A percentile compares a stretch with the other conserved stretches of the same genome.
Conservation (phyloP, 169 alveolate genomes). For the Babesia caballi region DNA sequence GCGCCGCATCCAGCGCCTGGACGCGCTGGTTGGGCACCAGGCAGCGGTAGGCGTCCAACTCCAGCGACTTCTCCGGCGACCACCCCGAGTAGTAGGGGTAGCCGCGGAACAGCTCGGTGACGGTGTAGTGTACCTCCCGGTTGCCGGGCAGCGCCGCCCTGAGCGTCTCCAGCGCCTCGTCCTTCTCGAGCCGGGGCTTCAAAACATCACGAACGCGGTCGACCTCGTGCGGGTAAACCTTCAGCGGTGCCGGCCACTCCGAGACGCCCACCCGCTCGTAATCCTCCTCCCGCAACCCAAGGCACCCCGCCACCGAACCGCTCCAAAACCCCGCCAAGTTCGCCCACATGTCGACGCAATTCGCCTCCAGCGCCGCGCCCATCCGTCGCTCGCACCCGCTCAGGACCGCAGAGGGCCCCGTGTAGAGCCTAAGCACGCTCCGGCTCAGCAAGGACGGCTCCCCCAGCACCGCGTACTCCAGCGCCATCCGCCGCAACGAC, state of each 20-base stretch:
- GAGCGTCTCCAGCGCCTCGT: neutral
- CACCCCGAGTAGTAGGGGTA: conserved; percentile 59
- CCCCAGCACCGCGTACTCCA: neutral
- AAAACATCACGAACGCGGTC: neutral
- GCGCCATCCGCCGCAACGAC: conserved; percentile 8
- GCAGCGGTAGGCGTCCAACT: conserved; percentile 14
- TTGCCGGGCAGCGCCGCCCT: conserved; percentile 15
- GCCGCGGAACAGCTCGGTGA: conserved; percentile 22
- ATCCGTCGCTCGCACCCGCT: neutral
- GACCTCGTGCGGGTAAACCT: neutral
- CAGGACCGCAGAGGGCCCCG: neutral
- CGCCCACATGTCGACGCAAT: conserved; percentile 11
- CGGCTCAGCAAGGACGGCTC: neutral
- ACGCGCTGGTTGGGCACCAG: conserved; percentile 22
- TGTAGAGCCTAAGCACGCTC: neutral
- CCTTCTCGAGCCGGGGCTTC: neutral
- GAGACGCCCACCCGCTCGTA: neutral
- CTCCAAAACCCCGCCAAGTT: conserved; percentile 45
- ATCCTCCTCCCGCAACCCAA: conserved; percentile 2
- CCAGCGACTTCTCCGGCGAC: conserved; percentile 46
- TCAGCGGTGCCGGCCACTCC: neutral
- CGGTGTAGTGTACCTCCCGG: conserved; percentile 24
- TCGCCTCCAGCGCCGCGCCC: neutral
- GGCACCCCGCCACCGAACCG: conserved; percentile 7
- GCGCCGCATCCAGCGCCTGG: conserved; percentile 10